Evolutionary conservation across 495 filamentous ascomycete species (phyloP).

Genomic region (Hyphodiscus hymeniophilus): DNA sequence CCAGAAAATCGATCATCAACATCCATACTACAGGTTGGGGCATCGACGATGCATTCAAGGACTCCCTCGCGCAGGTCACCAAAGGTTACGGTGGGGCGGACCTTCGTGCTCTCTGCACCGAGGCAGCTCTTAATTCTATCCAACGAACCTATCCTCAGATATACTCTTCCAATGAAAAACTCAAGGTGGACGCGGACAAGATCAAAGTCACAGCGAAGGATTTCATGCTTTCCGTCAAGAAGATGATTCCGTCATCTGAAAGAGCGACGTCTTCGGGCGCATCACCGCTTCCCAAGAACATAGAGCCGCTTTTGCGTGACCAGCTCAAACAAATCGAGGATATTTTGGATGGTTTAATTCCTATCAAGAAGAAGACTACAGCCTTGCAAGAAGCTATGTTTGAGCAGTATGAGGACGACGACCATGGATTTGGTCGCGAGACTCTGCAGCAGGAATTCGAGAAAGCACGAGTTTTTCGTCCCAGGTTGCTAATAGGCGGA

Average conservation of each 20-base stretch:
- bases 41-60: constrained; percentile 67
- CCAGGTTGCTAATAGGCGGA: constrained; percentile 73
- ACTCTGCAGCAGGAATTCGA: constrained; percentile 88
- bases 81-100: constrained; percentile 97
- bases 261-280: constrained; percentile 76
- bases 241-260: constrained; percentile 91
- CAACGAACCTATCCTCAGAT: constrained; percentile 95
- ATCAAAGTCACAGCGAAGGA: constrained; percentile 84
- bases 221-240: constrained; percentile 94
- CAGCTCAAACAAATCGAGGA: constrained; percentile 58
- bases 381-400: constrained; percentile 90
- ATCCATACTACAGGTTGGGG: constrained; percentile 96
- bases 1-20: constrained; percentile 75
- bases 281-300: constrained; percentile 60
- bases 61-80: constrained; percentile 73
- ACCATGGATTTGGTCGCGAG: constrained; percentile 74
- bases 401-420: constrained; percentile 71
- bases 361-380: constrained; percentile 73
- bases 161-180: constrained; percentile 83
- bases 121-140: constrained; percentile 97
- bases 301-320: constrained; percentile 74
- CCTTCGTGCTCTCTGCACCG: constrained; percentile 86
- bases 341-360: constrained; percentile 69
- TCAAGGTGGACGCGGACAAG: constrained; percentile 74
- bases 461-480: constrained; percentile 77